Conservation (phyloP, 306 rosid species). For the Elaeagnus macrophylla region DNA sequence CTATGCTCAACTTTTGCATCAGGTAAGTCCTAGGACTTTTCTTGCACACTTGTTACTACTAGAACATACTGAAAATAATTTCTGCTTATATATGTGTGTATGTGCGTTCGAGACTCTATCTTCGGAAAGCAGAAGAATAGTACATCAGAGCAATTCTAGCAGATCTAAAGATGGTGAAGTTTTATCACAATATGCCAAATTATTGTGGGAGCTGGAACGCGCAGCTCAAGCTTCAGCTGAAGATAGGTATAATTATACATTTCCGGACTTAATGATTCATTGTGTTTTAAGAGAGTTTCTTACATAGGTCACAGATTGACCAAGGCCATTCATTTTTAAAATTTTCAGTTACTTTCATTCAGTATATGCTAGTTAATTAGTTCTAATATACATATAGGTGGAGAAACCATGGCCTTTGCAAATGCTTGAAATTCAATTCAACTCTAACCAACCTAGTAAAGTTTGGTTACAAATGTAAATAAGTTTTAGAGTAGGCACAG, state of each 20-base stretch:
- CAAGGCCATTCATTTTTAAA: conserved; percentile 1
- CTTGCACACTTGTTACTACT: background rate
- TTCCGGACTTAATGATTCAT: background rate
- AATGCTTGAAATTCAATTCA: no score
- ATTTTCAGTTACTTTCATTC: conserved; percentile 67
- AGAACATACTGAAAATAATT: no score
- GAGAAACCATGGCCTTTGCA: no score
- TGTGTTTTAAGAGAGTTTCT: background rate
- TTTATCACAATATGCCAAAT: conserved; percentile 53
- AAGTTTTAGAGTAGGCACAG: no score
- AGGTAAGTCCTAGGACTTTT: conserved; percentile 28
- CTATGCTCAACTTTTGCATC: conserved; percentile 48
- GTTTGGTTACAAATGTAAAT: no score
- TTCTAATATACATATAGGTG: no score
- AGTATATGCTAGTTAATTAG: conserved; percentile 67
- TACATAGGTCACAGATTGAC: background rate
- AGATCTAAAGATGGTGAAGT: conserved; percentile 60
- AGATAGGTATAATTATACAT: conserved; percentile 54
- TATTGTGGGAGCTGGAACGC: conserved; percentile 65
- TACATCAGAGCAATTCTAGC: conserved; percentile 50
- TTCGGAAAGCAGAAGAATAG: conserved; percentile 66
- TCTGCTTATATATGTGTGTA: no score
- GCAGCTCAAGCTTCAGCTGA: conserved; percentile 53
- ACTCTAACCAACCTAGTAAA: no score
- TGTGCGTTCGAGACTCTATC: no score